Base-by-base conservation (phyloP, 805 yeast genomes). In the Cyberlindnera mycetangii region DNA sequence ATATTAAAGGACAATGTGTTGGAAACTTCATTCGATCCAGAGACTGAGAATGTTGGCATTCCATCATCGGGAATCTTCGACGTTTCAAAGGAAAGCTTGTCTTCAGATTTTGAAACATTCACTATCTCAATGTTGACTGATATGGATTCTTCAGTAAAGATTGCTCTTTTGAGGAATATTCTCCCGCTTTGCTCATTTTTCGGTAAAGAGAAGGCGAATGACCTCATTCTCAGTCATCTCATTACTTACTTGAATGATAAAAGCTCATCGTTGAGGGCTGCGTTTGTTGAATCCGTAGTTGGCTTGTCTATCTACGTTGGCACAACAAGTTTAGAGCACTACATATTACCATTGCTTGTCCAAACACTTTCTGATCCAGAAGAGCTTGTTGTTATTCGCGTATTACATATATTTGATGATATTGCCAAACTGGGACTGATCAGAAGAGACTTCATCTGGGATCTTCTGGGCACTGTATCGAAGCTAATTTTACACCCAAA, bases 161-260 rank as follows among this genome's bases (percentile, higher is more conserved):
- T 86, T 31, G 74, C 93, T 0, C 64, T 93, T 8, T 68, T 93
- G 37, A 67, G 74, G 34, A 79, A 86, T 48, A 83, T 90, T n/a
- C 68, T 85, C 7, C 86, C 89, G 0, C 62, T 93, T 4, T 88
- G 97, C 54, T 71, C 81, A 9, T 85, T 85, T 47, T 82, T 93
- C 59, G 97, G 97, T 0, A 80, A 83, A 44, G 95, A 88, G 43
- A 86, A 81, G 53, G 85, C 97, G 0, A 90, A 87, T 58, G 98
- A 93, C 60, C 71, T 93, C 32, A 81, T 93, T 18, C 66, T 93
- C 37, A 89, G 96, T 36, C 98, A 93, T 67, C 68, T 90, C 44
- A 90, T 93, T 35, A 90, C 98, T 0, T 93, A 89, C 58, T 66
- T 93, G 50, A 93, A 93, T 62, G 97, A 90, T 58, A 74, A 79